Evolutionary conservation across 441 rosid species (phyloP).

Genomic region (Lepidium campestre): DNA sequence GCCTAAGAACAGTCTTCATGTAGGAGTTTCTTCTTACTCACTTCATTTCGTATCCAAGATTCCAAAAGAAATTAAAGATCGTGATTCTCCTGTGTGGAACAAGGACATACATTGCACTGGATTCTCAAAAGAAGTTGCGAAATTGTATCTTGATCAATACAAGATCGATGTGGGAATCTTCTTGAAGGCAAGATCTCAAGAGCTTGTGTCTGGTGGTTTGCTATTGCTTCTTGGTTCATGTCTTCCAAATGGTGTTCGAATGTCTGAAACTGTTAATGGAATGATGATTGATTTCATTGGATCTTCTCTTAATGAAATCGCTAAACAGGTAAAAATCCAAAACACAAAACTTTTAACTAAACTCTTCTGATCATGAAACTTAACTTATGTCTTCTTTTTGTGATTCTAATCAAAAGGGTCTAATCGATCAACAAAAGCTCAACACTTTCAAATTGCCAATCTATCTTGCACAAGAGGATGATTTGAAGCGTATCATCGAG

Average conservation of each 20-base stretch:
- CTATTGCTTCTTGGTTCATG: conserved; percentile 28
- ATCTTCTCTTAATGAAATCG: conserved; percentile 28
- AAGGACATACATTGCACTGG: conserved; percentile 30
- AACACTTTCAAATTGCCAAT: conserved; percentile 19
- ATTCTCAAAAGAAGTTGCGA: conserved; percentile 16
- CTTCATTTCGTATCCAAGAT: conserved; percentile 39
- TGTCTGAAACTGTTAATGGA: not conserved
- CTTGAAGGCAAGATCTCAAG: conserved; percentile 33
- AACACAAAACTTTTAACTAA: no score
- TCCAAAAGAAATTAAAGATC: conserved; percentile 27
- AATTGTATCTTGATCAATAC: conserved; percentile 27
- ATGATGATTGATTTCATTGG: conserved; percentile 17
- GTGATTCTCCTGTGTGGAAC: conserved; percentile 29
- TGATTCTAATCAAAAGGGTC: not conserved
- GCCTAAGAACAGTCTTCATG: conserved; percentile 30
- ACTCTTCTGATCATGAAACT: no score
- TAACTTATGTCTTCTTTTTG: no score
- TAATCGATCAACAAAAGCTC: conserved; percentile 20
- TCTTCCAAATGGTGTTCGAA: conserved; percentile 27
- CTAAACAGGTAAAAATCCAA: conserved; percentile 9
- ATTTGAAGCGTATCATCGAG: conserved; percentile 7
- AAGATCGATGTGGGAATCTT: conserved; percentile 29
- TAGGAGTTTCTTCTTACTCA: conserved; percentile 31
- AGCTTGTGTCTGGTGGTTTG: conserved; percentile 36
- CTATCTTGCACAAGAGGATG: not conserved